Conservation (phyloP, 1,139 yeast species). For the Geotrichum cucujoidarum region DNA sequence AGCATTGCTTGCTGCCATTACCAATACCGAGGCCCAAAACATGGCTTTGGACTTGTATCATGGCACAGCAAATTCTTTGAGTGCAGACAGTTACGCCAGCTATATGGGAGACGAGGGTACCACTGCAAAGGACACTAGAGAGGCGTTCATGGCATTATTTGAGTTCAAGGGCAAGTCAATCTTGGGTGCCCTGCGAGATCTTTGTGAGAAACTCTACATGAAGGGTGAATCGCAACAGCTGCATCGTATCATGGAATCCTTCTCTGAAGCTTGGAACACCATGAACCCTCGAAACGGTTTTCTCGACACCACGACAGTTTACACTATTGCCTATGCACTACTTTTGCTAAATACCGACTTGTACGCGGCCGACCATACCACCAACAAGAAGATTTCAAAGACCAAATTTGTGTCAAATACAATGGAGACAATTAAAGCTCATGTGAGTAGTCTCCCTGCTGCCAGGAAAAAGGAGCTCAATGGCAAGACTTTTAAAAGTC, state of each 20-base stretch:
- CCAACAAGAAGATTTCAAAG: conserved; percentile 37
- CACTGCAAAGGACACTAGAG: conserved; percentile 23
- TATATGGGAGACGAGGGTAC: conserved; percentile 32
- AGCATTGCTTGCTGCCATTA: neutral
- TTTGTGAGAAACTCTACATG: conserved; percentile 63
- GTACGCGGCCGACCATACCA: conserved; percentile 35
- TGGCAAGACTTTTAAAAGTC: neutral
- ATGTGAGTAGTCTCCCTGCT: conserved; percentile 5
- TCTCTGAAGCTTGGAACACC: conserved; percentile 61
- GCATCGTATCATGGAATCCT: conserved; percentile 65
- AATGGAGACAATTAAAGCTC: conserved; percentile 26
- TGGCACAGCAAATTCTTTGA: conserved; percentile 25
- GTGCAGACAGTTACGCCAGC: conserved; percentile 31
- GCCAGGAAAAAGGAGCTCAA: neutral
- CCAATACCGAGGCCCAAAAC: conserved; percentile 12
- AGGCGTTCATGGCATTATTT: conserved; percentile 33
- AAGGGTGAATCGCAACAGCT: conserved; percentile 82
- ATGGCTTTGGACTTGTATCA: conserved; percentile 28
- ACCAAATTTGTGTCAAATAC: conserved; percentile 31
- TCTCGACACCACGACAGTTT: conserved; percentile 58
- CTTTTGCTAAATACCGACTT: conserved; percentile 54
- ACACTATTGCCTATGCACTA: conserved; percentile 67
- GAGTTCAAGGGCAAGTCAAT: conserved; percentile 31
- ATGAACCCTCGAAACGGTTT: conserved; percentile 45
- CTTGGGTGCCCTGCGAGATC: conserved; percentile 50